Evolutionary conservation across 306 rosid genomes (phyloP).

Genomic region (Rosa chinensis): DNA sequence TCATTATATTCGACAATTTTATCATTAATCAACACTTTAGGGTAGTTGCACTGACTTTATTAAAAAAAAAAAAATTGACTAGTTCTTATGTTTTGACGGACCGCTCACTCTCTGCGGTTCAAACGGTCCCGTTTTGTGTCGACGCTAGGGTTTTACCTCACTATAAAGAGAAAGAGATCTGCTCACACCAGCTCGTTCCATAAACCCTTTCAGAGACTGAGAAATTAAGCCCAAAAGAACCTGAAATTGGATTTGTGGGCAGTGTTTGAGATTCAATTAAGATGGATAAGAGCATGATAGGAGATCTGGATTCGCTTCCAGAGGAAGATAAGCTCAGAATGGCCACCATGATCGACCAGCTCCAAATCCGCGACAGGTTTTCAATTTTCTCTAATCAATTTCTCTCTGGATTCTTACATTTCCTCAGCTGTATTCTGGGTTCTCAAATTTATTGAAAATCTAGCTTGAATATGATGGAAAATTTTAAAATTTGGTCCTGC

Average conservation of each 20-base stretch:
- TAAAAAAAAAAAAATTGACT: not conserved
- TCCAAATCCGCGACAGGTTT: constrained; percentile 78
- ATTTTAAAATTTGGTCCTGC: not conserved
- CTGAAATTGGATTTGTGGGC: not conserved
- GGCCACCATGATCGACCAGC: constrained; percentile 76
- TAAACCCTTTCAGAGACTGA: constrained; percentile 6
- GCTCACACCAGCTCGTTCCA: not conserved
- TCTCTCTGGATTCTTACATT: not conserved
- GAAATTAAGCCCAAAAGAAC: not conserved
- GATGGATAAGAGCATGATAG: constrained; percentile 75
- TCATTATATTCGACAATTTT: no score
- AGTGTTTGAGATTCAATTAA: not conserved
- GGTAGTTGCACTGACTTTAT: no score
- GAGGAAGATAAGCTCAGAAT: constrained; percentile 66
- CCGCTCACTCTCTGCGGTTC: not conserved
- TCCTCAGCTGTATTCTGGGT: not conserved
- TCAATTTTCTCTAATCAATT: not conserved
- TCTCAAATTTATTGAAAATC: not conserved
- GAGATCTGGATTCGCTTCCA: constrained; percentile 61
- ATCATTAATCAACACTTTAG: no score
- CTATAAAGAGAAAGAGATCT: not conserved
- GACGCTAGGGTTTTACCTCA: constrained; percentile 13
- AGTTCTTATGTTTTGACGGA: not conserved
- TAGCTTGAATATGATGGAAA: not conserved
- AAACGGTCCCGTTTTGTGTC: not conserved